Evolutionary conservation across 176 grass and related monocot species (phyloP), one percentile per base, ranked within the genome.

Genomic region (Aegilops longissima): DNA sequence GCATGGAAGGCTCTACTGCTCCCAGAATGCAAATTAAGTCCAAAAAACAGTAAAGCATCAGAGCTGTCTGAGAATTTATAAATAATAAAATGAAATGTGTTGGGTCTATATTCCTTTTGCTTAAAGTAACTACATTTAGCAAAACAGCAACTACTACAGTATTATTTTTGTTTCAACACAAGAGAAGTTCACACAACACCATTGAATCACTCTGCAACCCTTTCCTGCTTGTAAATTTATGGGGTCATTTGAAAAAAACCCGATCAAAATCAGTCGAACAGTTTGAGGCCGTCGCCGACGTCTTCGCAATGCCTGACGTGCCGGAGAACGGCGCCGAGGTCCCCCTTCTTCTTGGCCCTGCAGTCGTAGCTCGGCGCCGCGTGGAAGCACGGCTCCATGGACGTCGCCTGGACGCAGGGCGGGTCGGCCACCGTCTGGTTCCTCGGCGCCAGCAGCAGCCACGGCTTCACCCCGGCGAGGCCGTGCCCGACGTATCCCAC

Each of bases 321-420:
- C 39, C 61, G 66, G 17, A 86, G 65, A 20, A 95, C 25, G 4
- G 85, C 38, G 39, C 83, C 93, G 5, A 88, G 80, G 51, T 92
- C 91, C 6, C 84, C 87, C 7, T 75, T 81, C 66, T 74, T 91
- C 89, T 84, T 88, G 31, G 88, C 84, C 64, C 67, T 89, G 88
- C 92, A 97, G 30, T 95, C 90, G 34, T 89, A 95, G 5, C 39
- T 89, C 6, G 92, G 92, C 9, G 95, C 84, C 39, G 77, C 82
- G 77, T 91, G 89, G 85, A 88, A 93, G 84, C 95, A 97, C 20
- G 95, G 92, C 31, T 97, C 95, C 85, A 93, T 95, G 6, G 95
- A 97, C 84, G 80, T 68, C n/a, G 92, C 71, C 58, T 35, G 81
- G 33, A 47, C 72, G 71, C 95, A 95, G 5, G 90, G 81, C 2